Percentiles rank a stretch among this genome's conserved stretches.
These are phyloP conservation scores for Syzygium grande DNA, from an alignment of 345 rosid genomes.

Conservation along the genomic window DNA sequence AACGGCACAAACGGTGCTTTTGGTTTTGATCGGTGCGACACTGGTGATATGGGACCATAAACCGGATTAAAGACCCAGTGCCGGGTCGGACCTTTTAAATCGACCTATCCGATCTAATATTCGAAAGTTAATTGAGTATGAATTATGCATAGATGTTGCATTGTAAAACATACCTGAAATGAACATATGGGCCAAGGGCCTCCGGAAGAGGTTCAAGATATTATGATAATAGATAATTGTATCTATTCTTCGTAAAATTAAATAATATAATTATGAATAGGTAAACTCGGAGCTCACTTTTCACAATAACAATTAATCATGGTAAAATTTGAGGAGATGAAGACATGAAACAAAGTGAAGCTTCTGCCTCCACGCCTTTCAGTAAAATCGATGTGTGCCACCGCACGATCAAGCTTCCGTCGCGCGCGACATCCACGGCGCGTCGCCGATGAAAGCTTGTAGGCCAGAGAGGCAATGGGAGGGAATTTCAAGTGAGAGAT, in stretches of 20 bases:
- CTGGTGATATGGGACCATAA: fast-evolving
- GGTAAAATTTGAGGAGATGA: not conserved
- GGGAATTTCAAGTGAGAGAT: not conserved
- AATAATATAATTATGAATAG: not conserved
- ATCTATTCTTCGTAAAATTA: not conserved
- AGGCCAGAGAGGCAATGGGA: not conserved
- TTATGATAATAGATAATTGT: not conserved
- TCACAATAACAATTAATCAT: not conserved
- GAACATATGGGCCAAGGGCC: not conserved
- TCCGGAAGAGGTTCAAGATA: not conserved
- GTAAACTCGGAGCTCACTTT: not conserved
- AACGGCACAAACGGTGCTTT: fast-evolving
- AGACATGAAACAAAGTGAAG: not conserved
- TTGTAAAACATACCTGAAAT: fast-evolving
- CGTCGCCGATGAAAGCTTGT: not conserved
- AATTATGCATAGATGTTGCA: fast-evolving
- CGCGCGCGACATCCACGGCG: not conserved
- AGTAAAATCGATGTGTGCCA: not conserved
- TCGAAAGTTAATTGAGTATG: fast-evolving
- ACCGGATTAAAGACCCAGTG: fast-evolving
- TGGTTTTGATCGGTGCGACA: not conserved
- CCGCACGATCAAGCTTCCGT: not conserved
- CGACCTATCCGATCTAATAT: fast-evolving
- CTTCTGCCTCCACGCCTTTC: not conserved
- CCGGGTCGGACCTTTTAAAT: fast-evolving